Evolutionary conservation across 164 flowering plant species (phyloP), one percentile per base, ranked within the genome.

Genomic region (Litsea cubeba): DNA sequence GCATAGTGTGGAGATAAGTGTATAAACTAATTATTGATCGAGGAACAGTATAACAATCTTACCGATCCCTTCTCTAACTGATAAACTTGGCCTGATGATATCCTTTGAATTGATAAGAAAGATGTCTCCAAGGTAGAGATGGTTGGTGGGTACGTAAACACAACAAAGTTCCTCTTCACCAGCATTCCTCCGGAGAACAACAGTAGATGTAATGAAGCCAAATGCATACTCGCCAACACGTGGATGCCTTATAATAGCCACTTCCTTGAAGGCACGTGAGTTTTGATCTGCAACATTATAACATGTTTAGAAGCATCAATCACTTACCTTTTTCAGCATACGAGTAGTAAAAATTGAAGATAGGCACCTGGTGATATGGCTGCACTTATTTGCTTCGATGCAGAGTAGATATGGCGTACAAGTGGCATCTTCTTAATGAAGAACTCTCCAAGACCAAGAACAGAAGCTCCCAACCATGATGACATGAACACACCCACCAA

Each of bases 221-320:
- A 89, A 81, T 62, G 90, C 88, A 79, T 87, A 89, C 71, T 89
- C 93, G 2, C 91, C 93, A 63, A 82, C 57, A 10, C 88, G 89
- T 4, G 93, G 93, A 81, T 89, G 93, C 76, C 85, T 85, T 72
- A 89, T 80, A 49, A 89, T 87, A 15, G 90, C 90, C 68, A 88
- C 90, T 81, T 89, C 91, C 78, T 89, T 89, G 83, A 89, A 89
- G 50, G 93, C 88, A 1, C 82, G 80, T 7, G 90, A 82, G 49
- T 72, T 80, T 76, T 85, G 81, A 76, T 85, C 92, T 87, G 82
- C 7, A 76, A 68, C 58, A 46, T 8, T 12, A 11, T 4, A 15
- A 25, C 23, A 64, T 12, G 20, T 57, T 71, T n/a, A 51, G 3
- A 26, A 51, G 5, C 5, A 15, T 54, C 60, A 54, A 4, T 3